Evolutionary conservation across 2,329 filamentous ascomycete species (phyloP).

Genomic region (Colletotrichum viniferum): DNA sequence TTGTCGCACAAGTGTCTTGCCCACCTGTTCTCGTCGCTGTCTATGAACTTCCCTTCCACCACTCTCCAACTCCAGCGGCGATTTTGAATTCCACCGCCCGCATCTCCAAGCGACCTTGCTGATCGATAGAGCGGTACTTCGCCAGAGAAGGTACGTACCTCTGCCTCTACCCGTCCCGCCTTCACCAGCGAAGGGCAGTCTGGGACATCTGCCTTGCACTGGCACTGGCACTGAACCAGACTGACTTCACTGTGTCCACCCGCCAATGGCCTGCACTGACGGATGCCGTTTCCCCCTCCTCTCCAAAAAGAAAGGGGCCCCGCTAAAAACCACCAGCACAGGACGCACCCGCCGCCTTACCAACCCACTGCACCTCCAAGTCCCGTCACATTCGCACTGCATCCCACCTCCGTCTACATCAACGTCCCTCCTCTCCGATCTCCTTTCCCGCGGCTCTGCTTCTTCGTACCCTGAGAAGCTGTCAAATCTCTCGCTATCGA

Average conservation of each 20-base stretch:
- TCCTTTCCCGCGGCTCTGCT: not conserved
- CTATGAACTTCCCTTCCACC: not conserved
- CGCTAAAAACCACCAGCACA: conserved; percentile 18
- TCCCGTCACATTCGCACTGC: conserved; percentile 16
- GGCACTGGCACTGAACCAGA: not conserved
- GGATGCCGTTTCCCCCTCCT: not conserved
- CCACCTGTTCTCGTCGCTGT: not conserved
- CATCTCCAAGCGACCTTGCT: not conserved
- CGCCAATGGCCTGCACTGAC: not conserved
- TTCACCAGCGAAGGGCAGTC: not conserved
- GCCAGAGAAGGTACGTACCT: not conserved
- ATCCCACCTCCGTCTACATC: conserved; percentile 3
- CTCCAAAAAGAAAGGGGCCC: conserved; percentile 16
- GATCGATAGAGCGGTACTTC: not conserved
- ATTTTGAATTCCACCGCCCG: not conserved
- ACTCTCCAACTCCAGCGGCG: not conserved
- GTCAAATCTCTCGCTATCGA: not conserved
- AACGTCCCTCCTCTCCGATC: conserved; percentile 4
- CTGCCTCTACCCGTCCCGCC: not conserved
- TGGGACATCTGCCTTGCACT: not conserved
- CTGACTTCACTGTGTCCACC: conserved; percentile 10
- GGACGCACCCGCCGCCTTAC: conserved; percentile 15
- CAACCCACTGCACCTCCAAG: conserved; percentile 18
- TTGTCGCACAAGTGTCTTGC: not conserved
- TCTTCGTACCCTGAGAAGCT: not conserved